phyloP scores from a whole-genome alignment of 208 protist species.

The Histomonas meleagridis region DNA sequence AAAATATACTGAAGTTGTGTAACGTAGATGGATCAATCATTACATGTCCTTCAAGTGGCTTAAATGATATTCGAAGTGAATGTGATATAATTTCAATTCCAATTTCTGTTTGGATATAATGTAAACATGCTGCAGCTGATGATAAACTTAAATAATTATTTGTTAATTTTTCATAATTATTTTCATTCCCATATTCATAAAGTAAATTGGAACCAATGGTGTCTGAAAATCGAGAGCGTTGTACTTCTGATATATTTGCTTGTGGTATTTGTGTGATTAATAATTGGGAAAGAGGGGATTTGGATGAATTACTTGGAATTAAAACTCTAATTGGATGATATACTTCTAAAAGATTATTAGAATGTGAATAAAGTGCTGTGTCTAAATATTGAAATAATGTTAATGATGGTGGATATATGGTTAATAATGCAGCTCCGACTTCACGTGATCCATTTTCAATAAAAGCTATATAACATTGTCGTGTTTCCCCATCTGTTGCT shows the following conservation, averaged over 20 bases:
- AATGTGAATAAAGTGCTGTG: background rate
- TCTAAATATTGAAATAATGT: background rate
- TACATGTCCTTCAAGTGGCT: background rate
- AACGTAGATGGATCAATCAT: background rate
- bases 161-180: too few species aligned
- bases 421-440: background rate
- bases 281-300: background rate
- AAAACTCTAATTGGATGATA: background rate
- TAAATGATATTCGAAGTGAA: background rate
- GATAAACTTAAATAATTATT: background rate
- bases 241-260: background rate
- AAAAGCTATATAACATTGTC: background rate
- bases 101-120: background rate
- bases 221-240: background rate
- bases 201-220: background rate
- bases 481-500: background rate
- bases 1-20: background rate
- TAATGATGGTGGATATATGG: background rate
- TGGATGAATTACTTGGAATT: background rate
- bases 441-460: slow-evolving; percentile 8
- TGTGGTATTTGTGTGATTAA: background rate
- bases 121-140: background rate
- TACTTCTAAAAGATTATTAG: background rate
- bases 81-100: background rate
- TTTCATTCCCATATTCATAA: background rate